Evolutionary conservation across 371 early-diverging fungal species (phyloP).

Genomic region (Dinochytrium kinnereticum): DNA sequence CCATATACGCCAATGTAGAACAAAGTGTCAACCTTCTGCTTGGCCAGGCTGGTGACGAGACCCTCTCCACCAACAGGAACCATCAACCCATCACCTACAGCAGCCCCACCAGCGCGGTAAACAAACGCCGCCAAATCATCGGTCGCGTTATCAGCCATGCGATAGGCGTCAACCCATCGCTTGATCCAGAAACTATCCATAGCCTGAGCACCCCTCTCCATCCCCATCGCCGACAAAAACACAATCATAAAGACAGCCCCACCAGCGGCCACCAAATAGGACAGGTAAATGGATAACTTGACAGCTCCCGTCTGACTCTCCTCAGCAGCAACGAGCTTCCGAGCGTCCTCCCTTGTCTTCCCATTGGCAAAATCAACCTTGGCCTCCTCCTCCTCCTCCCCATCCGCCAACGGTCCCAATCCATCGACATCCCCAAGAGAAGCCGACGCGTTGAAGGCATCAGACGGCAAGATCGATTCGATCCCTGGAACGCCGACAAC

Average conservation of each 20-base stretch:
- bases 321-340: conserved; percentile 39
- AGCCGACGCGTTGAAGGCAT: background rate
- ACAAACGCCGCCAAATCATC: background rate
- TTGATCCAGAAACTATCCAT: conserved; percentile 53
- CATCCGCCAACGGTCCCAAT: no score
- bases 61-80: background rate
- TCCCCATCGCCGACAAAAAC: conserved; percentile 19
- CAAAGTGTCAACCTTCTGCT: conserved; percentile 23
- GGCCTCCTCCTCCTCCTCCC: background rate
- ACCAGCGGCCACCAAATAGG: conserved; percentile 47
- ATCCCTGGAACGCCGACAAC: background rate
- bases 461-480: background rate
- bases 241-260: conserved; percentile 40
- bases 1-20: conserved; percentile 45
- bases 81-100: background rate
- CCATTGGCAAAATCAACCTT: conserved; percentile 28
- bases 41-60: no score
- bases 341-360: conserved; percentile 18
- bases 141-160: background rate
- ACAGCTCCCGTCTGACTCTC: conserved; percentile 45
- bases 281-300: conserved; percentile 34
- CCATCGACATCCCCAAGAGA: background rate
- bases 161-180: conserved; percentile 48
- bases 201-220: conserved; percentile 16
- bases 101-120: background rate